phyloP scores from a whole-genome alignment of 805 yeast species.

The Saccharomycopsis babjevae region DNA sequence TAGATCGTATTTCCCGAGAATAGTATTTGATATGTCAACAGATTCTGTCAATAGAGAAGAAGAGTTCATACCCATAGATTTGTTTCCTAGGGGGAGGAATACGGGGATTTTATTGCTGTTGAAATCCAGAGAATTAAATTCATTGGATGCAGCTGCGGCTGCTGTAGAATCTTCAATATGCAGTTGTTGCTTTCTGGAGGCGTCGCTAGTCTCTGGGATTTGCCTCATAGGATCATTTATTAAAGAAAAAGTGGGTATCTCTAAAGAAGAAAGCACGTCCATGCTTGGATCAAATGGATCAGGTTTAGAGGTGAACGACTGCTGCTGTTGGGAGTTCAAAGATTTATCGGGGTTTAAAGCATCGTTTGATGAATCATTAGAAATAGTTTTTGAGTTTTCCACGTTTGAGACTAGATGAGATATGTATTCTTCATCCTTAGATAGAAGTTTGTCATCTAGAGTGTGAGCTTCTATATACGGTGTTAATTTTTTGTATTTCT shows the following conservation, averaged over 20 bases:
- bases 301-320: background rate
- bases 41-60: conserved; percentile 22
- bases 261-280: conserved; percentile 5
- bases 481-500: conserved; percentile 30
- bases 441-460: background rate
- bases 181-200: background rate
- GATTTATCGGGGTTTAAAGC: background rate
- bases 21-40: conserved; percentile 31
- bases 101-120: background rate
- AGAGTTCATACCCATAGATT: background rate
- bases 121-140: background rate
- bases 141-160: background rate
- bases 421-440: conserved; percentile 1
- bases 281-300: conserved; percentile 16
- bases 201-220: conserved; percentile 10
- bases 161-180: background rate
- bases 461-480: conserved; percentile 21
- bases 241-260: conserved; percentile 17
- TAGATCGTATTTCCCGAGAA: conserved; percentile 38
- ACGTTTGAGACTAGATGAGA: background rate
- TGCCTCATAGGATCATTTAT: conserved; percentile 19
- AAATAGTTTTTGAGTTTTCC: background rate
- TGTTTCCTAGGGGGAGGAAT: background rate
- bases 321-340: background rate
- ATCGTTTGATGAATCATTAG: background rate